Conservation (phyloP, 225 moss, liverwort and hornwort genomes). For the Climacium dendroides region DNA sequence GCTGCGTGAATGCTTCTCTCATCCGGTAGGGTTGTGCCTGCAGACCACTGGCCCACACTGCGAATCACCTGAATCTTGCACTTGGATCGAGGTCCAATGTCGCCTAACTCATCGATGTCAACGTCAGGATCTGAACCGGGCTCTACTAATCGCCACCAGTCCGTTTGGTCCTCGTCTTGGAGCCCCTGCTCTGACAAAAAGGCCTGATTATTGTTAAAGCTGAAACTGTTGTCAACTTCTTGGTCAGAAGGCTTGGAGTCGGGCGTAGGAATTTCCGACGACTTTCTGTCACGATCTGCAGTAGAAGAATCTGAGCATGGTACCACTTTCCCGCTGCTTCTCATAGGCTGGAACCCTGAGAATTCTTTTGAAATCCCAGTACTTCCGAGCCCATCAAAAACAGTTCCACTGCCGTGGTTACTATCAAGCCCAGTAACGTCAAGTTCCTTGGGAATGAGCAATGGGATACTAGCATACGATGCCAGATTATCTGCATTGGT, state of each 20-base stretch:
- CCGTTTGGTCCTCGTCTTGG: not conserved
- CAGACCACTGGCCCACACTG: conserved; percentile 43
- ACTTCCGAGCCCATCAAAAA: conserved; percentile 6
- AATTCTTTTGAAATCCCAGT: conserved; percentile 2
- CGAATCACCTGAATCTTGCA: conserved; percentile 43
- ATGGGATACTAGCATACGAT: conserved; percentile 33
- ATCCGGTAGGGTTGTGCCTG: conserved; percentile 23
- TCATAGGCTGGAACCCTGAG: conserved; percentile 11
- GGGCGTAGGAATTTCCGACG: not conserved
- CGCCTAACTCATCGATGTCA: conserved; percentile 5
- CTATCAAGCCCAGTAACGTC: conserved; percentile 8
- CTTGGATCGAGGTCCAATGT: conserved; percentile 19
- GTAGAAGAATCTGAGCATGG: conserved; percentile 12
- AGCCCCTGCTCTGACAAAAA: not conserved
- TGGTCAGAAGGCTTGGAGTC: not conserved
- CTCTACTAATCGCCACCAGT: conserved; percentile 31
- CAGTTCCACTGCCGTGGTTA: not conserved
- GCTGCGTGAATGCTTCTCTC: conserved; percentile 39
- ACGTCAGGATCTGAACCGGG: not conserved
- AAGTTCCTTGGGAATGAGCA: conserved; percentile 38
- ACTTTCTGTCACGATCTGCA: not conserved
- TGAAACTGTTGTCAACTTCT: conserved; percentile 3
- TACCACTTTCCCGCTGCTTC: conserved; percentile 31
- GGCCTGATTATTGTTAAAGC: not conserved
- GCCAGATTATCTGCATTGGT: conserved; percentile 15